These are phyloP conservation scores for Calophaca sinica DNA, from an alignment of 306 rosid genomes.

Conservation along the genomic window DNA sequence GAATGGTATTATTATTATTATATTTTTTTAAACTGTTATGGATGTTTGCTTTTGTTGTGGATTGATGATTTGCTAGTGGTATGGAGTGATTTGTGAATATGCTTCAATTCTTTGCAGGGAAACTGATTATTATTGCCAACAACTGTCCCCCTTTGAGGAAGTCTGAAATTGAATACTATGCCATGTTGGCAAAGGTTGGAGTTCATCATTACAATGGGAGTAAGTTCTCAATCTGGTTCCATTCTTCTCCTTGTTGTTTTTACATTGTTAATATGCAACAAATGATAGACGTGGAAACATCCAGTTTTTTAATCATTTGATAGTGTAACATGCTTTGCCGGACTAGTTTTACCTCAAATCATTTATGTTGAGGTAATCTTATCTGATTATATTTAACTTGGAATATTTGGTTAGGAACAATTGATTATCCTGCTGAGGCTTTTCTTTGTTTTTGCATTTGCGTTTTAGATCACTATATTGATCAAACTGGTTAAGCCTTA, in stretches of 20 bases:
- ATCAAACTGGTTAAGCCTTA: background rate
- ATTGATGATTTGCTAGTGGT: background rate
- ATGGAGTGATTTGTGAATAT: background rate
- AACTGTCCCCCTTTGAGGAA: conserved; percentile 85
- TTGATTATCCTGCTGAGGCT: background rate
- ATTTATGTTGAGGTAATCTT: no score
- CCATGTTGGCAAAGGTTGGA: conserved; percentile 85
- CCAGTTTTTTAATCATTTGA: background rate
- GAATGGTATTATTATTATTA: background rate
- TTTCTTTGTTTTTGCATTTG: background rate
- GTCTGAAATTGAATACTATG: conserved; percentile 80
- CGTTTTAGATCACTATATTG: background rate
- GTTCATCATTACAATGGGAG: conserved; percentile 90
- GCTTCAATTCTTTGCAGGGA: conserved; percentile 51
- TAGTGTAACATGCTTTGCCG: background rate
- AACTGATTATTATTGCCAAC: conserved; percentile 77
- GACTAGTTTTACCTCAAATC: no score
- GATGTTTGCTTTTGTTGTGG: background rate
- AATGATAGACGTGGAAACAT: background rate
- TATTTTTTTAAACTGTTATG: background rate
- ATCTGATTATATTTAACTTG: no score
- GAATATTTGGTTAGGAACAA: background rate
- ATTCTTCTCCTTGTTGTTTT: background rate
- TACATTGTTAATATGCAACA: background rate
- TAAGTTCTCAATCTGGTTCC: conserved; percentile 47